Evolutionary conservation across 2,329 filamentous ascomycete species (phyloP), one percentile per base, ranked within the genome.

Genomic region (Cryphonectria carpinicola): DNA sequence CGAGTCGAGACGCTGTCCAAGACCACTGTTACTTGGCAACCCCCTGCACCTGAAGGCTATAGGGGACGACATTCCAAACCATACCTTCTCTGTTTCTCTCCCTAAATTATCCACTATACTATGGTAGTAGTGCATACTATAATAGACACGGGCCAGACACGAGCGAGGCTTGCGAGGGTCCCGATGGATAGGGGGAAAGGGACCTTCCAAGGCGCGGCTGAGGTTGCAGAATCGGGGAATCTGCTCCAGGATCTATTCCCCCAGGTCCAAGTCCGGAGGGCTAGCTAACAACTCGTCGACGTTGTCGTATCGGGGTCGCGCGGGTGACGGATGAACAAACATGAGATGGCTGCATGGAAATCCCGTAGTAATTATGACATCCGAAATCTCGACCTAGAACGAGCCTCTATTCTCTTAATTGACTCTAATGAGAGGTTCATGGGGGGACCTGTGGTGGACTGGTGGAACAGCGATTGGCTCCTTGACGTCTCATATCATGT

Each of bases 381-480:
- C 32, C 58, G 58, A 37, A n/a, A 22, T 13, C 10, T 39, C 58
- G 32, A 39, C 28, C 25, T n/a, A 8, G 17, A 32, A 37, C 8
- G 32, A 17, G 52, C 49, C 54, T 32, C 14, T 32, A 8, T n/a
- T 49, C 19, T 49, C 8, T n/a, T 49, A 22, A 49, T n/a, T 58
- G 25, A 58, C 28, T 35, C 17, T 6, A 58, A 32, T 32, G 17
- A 14, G 2, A 35, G 3, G 13, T 32, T 35, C 28, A 32, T 19
- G 25, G 13, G 28, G 28, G 17, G 3, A 32, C 14, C 22, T 49
- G 43, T 49, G 43, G 43, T 49, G 19, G 43, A 19, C 1, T 49
- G 46, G 54, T 35, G 54, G 58, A 39, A 39, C 35, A 61, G 58
- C 58, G 58, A 61, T 61, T 61, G 58, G 58, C 35, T 61, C 32